phyloP scores from a whole-genome alignment of 2,329 filamentous ascomycete species.

The Ceratocystis eucalypticola region DNA sequence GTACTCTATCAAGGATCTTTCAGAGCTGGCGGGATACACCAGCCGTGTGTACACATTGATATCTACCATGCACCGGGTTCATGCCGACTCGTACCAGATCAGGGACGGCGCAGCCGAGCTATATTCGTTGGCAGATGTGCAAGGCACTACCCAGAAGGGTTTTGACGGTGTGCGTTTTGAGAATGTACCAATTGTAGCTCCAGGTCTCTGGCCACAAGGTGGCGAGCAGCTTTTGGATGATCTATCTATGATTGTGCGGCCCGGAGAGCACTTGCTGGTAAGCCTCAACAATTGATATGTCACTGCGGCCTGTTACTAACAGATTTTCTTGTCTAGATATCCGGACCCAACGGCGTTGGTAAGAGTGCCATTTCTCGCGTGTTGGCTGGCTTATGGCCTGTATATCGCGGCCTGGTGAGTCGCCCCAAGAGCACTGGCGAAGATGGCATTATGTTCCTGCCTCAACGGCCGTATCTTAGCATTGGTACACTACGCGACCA shows the following conservation, averaged over 20 bases:
- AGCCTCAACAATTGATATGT: conserved; percentile 21
- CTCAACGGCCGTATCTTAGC: conserved; percentile 82
- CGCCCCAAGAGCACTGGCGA: conserved; percentile 66
- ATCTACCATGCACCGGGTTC: conserved; percentile 82
- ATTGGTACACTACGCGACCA: conserved; percentile 90
- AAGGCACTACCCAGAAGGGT: conserved; percentile 85
- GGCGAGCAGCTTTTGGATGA: conserved; percentile 86
- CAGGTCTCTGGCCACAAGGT: conserved; percentile 72
- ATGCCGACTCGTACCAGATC: conserved; percentile 74
- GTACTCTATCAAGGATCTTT: conserved; percentile 98
- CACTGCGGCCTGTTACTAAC: neutral
- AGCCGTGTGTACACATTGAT: conserved; percentile 92
- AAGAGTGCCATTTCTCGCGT: conserved; percentile 82
- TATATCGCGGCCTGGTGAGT: conserved; percentile 84
- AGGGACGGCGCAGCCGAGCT: conserved; percentile 57
- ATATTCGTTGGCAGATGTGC: conserved; percentile 79
- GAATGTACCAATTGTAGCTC: conserved; percentile 83
- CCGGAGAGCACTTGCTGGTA: conserved; percentile 76
- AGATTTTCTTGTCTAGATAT: conserved; percentile 42
- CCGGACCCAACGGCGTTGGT: conserved; percentile 85
- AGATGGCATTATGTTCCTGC: conserved; percentile 97
- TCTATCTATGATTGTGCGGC: conserved; percentile 75
- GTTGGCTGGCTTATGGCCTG: conserved; percentile 86
- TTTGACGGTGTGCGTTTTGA: conserved; percentile 91
- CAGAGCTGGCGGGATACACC: conserved; percentile 89